Base-by-base conservation (phyloP, 2,329 filamentous ascomycete genomes). In the Hypoxylon rubiginosum region DNA sequence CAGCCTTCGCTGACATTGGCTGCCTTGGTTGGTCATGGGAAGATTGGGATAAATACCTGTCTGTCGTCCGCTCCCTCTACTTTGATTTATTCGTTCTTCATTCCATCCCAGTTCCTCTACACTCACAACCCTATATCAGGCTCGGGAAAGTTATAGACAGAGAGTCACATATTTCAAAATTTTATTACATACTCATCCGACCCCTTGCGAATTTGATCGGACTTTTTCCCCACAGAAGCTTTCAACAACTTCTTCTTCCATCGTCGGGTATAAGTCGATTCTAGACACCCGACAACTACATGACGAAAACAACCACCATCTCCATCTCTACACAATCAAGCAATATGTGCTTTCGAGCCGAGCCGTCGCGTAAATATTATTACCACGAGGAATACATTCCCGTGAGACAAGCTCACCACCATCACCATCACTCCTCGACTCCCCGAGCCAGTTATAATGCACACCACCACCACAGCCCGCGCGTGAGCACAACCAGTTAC, bases 371-470 rank as follows among this genome's bases (percentile, higher is more conserved):
- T 43, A 81, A 81, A 50, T 85, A 87, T 79, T 87, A 87, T 79
- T 86, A 87, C 75, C 82, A 82, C 74, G 83, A 87, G 78, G 84
- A 87, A 70, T 80, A 83, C 68, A 80, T 84, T 50, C 85, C 85
- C 46, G 79, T 81, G 62, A 78, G 83, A 43, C 79, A 80, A 52
- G 73, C 73, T 51, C 70, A 75, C 55, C 72, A 76, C 67, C 67
- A 71, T 50, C 76, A 79, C 66, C 75, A 80, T 52, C 76, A 76
- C 45, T 76, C 79, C 34, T 74, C 77, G 52, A 79, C 80, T 24
- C 82, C 83, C 50, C 75, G 79, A 49, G 77, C 69, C n/a, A 73
- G 70, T 54, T 74, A 75, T 52, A 59, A 70, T 58, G 70, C 70
- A 32, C 67, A 72, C 43, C 66, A 72, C 62, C 62, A 66, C 52